A percentile compares a stretch with the other conserved stretches of the same genome.
Conservation (phyloP, 1,139 yeast species). For the Spencermartinsiella ligniputridi region DNA sequence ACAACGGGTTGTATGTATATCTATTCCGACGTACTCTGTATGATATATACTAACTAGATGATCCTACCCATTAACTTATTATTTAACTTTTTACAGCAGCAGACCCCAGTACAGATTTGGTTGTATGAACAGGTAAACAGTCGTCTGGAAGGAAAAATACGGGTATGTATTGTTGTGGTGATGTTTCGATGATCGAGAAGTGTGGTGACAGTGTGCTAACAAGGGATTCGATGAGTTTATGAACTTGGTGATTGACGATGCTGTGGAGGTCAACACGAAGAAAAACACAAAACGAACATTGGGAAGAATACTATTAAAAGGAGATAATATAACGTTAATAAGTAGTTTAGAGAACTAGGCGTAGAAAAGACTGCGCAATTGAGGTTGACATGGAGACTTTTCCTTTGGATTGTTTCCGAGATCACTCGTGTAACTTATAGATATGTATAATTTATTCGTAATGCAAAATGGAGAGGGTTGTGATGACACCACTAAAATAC, state of each 20-base stretch:
- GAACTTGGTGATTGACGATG: constrained; percentile 93
- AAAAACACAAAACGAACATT: constrained; percentile 41
- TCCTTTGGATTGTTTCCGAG: no score
- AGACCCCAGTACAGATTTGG: constrained; percentile 78
- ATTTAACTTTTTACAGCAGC: constrained; percentile 81
- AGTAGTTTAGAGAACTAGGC: constrained; percentile 54
- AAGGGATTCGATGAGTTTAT: constrained; percentile 95
- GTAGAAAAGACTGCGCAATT: no score
- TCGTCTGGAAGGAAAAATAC: constrained; percentile 76
- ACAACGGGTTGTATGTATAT: constrained; percentile 36
- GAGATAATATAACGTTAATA: constrained; percentile 87
- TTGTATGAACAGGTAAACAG: constrained; percentile 76
- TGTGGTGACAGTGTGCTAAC: no score
- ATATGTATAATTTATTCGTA: constrained; percentile 1
- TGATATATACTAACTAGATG: constrained; percentile 36
- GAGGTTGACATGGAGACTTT: no score
- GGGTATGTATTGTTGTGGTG: constrained; percentile 30
- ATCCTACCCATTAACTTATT: constrained; percentile 90
- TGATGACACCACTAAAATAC: neutral
- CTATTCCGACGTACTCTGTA: neutral
- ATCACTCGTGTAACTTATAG: no score
- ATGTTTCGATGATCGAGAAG: no score
- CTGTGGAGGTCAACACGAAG: constrained; percentile 54
- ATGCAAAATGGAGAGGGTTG: no score
- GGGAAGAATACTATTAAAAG: constrained; percentile 69